These are phyloP conservation scores for Trametes polyzona DNA, from an alignment of 1,284 basidiomycete genomes.

Conservation along the genomic window DNA sequence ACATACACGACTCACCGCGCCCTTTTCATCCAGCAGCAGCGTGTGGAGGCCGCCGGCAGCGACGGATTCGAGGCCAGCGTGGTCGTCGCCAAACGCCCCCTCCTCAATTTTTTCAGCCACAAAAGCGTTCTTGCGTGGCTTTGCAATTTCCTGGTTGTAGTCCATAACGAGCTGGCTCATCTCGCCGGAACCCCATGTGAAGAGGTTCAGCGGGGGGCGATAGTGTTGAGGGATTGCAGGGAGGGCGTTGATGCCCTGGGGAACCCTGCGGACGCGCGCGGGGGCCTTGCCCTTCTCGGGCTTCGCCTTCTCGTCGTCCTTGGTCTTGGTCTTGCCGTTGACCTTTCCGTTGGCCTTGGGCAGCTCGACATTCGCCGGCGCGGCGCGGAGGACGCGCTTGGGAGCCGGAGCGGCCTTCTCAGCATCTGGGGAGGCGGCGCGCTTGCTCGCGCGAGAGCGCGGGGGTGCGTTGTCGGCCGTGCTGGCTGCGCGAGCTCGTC, in stretches of 20 bases:
- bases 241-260: constrained; percentile 23
- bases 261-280: constrained; percentile 20
- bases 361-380: constrained; percentile 21
- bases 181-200: constrained; percentile 86
- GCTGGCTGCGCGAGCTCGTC: constrained; percentile 22
- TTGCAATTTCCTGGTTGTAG: constrained; percentile 66
- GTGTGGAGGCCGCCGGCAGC: constrained; percentile 86
- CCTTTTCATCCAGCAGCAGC: constrained; percentile 82
- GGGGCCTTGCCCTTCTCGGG: constrained; percentile 21
- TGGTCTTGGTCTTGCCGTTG: constrained; percentile 9
- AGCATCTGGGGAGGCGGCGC: constrained; percentile 20
- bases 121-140: constrained; percentile 73
- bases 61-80: constrained; percentile 76
- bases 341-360: constrained; percentile 16
- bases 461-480: constrained; percentile 12
- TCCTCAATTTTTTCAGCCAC: constrained; percentile 63
- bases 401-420: constrained; percentile 19
- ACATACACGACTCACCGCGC: constrained; percentile 61
- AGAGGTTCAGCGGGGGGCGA: constrained; percentile 46
- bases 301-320: constrained; percentile 16
- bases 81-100: constrained; percentile 69
- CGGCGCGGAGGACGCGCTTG: constrained; percentile 26
- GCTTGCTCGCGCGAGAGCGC: constrained; percentile 19
- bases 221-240: constrained; percentile 22
- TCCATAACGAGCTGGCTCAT: constrained; percentile 89